Evolutionary conservation across 108 stramenopile genomes (phyloP).

Genomic region (Skeletonema grethae): DNA sequence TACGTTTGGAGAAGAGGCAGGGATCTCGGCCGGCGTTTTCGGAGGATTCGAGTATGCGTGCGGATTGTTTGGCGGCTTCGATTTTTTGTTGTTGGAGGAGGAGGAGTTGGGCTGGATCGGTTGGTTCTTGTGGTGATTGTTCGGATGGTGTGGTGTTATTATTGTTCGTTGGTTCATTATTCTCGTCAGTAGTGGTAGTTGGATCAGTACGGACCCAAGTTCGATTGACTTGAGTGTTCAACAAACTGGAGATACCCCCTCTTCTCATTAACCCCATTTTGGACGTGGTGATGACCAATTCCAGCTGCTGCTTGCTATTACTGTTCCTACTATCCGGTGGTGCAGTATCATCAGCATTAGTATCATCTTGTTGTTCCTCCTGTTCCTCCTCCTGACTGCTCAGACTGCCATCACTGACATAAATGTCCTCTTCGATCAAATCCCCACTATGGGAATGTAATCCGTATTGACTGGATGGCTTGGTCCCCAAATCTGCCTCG

Average conservation of each 20-base stretch:
- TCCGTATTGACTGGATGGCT: conserved; percentile 48
- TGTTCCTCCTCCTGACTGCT: conserved; percentile 19
- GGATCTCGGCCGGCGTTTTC: conserved; percentile 93
- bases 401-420: conserved; percentile 68
- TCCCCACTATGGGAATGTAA: conserved; percentile 80
- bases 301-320: too few relatives aligned
- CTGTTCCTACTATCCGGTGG: not conserved
- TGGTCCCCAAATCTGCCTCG: conserved; percentile 35
- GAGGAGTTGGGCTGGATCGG: conserved; percentile 81
- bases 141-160: not conserved
- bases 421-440: conserved; percentile 78
- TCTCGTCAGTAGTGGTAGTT: conserved; percentile 2
- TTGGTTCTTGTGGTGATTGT: conserved; percentile 55
- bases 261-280: conserved; percentile 86
- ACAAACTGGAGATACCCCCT: conserved; percentile 47
- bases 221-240: conserved; percentile 71
- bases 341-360: conserved; percentile 36
- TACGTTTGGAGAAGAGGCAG: conserved; percentile 85
- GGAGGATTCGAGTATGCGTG: conserved; percentile 72
- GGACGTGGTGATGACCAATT: conserved; percentile 71
- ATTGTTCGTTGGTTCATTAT: conserved; percentile 7
- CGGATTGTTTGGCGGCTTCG: conserved; percentile 72
- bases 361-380: conserved; percentile 17
- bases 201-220: conserved; percentile 65
- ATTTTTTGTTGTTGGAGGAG: conserved; percentile 78